Base-by-base conservation (phyloP, 345 rosid genomes). In the Linum trigynum region DNA sequence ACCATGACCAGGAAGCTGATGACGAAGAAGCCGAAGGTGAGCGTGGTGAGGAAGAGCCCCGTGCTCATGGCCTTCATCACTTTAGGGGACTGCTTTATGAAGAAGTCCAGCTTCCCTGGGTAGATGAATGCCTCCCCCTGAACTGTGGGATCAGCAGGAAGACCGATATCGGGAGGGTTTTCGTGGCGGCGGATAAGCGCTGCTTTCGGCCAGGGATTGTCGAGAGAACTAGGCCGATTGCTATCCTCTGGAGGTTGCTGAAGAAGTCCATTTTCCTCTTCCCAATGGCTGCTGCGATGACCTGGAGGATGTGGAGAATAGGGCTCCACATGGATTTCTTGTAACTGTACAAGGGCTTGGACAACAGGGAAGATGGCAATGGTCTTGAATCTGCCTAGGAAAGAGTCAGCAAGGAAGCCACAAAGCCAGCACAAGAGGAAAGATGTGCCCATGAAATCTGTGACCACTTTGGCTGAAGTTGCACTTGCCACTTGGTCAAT, bases 51-150 rank as follows among this genome's bases (percentile, higher is more conserved):
- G 69, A 67, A 75, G 38, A 64, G 59, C 2, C 70, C 67, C 0
- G 71, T 64, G n/a, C 65, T 67, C 10, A 70, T 67, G 3, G 63
- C 63, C 64, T 75, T 75, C 75, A 63, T 75, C 64, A 63, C 69
- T 67, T 39, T 59, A 0, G 66, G 74, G 17, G 69, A 70, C 14
- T 66, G 32, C 15, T 64, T 66, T 37, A 70, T 50, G 68, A 74
- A 75, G 74, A 23, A 23, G 32, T 23, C 32, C 32, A 23, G 32
- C 32, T 23, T 0, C 32, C 32, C 32, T 23, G 32, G 4, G 39
- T 67, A 63, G 0, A 67, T 60, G 11, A 71, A 67, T 3, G 60
- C 72, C 42, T 67, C 38, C n/a, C 74, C 69, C 2, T 1, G 57
- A 63, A 53, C 17, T 67, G 74, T 48, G 74, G 71, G 53, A 70